A percentile compares a stretch with the other conserved stretches of the same genome.
Evolutionary conservation across 176 grass and related monocot species (phyloP).

Genomic region (Sorghum bicolor): DNA sequence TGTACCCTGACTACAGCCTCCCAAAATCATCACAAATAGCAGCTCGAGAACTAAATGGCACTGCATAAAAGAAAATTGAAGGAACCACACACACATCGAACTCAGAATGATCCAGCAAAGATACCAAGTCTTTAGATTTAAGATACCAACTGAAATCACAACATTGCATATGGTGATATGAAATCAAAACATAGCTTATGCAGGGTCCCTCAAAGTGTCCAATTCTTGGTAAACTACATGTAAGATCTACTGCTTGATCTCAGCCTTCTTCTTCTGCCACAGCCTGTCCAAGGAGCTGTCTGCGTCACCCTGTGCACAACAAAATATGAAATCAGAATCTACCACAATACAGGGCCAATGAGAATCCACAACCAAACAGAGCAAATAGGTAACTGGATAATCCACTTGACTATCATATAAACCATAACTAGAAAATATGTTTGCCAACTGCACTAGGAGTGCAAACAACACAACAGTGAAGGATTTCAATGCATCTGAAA

Average conservation of each 20-base stretch:
- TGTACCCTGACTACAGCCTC: background rate
- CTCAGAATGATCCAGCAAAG: background rate
- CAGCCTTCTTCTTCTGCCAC: conserved; percentile 76
- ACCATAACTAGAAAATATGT: background rate
- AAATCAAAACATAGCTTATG: conserved; percentile 23
- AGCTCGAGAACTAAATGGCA: background rate
- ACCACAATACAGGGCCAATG: background rate
- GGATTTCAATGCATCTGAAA: background rate
- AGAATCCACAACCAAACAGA: background rate
- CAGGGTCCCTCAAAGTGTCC: background rate
- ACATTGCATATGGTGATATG: conserved; percentile 24
- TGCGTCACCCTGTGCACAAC: conserved; percentile 54
- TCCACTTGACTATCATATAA: background rate
- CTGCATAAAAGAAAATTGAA: background rate
- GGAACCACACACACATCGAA: background rate
- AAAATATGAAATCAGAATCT: background rate
- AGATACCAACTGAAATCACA: conserved; percentile 18
- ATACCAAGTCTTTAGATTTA: conserved; percentile 10
- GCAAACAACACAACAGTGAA: too few species aligned
- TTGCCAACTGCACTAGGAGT: too few species aligned
- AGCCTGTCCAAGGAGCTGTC: conserved; percentile 83
- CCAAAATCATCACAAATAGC: background rate
- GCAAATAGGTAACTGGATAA: background rate
- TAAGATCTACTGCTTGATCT: conserved; percentile 58
- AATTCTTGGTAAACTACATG: conserved; percentile 24